A percentile compares a stretch with the other conserved stretches of the same genome.
These are phyloP conservation scores for Arbutus unedo DNA, from an alignment of 148 eudicot species.

Conservation along the genomic window DNA sequence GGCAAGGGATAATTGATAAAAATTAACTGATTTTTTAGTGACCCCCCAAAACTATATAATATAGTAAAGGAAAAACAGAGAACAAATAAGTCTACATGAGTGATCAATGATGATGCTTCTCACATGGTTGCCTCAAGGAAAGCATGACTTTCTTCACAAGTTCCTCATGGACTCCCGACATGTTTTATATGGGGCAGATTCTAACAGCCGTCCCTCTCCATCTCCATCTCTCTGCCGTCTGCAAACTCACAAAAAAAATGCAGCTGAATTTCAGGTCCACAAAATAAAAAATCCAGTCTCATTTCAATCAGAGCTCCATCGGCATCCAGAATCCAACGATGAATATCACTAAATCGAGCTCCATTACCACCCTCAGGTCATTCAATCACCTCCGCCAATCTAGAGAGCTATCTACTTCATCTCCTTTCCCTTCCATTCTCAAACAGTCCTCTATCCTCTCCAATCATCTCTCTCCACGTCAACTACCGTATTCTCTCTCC, in stretches of 20 bases:
- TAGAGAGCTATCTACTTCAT: constrained; percentile 22
- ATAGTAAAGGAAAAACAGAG: no score
- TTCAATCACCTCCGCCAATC: constrained; percentile 13
- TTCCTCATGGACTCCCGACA: no score
- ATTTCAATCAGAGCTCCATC: background rate
- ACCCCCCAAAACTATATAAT: no score
- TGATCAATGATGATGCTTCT: no score
- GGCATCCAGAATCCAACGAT: background rate
- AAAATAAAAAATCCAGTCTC: background rate
- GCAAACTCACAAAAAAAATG: background rate
- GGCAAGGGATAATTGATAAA: no score
- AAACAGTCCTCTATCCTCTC: constrained; percentile 22
- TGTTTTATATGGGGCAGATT: no score
- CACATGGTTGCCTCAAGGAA: no score
- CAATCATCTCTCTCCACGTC: constrained; percentile 21
- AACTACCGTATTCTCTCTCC: background rate
- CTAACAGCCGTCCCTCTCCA: background rate
- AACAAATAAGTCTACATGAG: no score
- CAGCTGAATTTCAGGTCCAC: background rate
- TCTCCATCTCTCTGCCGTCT: background rate
- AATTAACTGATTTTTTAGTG: no score
- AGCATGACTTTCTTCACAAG: no score
- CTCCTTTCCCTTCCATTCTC: constrained; percentile 23
- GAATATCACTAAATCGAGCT: constrained; percentile 21
- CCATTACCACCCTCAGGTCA: constrained; percentile 13